Percentiles rank a stretch among this genome's conserved stretches.
Conservation (phyloP, 495 filamentous ascomycete species). For the Massariosphaeria phaeospora region DNA sequence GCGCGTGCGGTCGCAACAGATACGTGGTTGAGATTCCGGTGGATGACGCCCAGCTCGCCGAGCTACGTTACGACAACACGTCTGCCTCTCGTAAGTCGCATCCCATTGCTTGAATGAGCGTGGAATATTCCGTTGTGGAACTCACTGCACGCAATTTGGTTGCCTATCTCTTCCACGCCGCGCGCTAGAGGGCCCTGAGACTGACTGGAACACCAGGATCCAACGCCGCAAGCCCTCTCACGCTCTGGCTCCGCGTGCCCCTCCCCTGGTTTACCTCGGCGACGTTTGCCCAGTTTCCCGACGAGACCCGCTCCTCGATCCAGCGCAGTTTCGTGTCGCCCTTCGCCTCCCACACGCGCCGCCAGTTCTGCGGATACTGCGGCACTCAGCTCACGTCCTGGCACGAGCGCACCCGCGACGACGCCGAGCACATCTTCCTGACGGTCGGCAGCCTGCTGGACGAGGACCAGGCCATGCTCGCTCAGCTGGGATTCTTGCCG, state of each 20-base stretch:
- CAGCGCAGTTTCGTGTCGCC: slow-evolving; percentile 63
- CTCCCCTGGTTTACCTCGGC: slow-evolving; percentile 67
- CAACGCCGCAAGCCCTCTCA: slow-evolving; percentile 62
- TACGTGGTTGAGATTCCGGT: slow-evolving; percentile 68
- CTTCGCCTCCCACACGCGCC: slow-evolving; percentile 48
- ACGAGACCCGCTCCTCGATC: slow-evolving; percentile 70
- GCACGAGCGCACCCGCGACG: slow-evolving; percentile 62
- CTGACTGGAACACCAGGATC: slow-evolving; percentile 47
- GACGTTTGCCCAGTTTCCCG: slow-evolving; percentile 66
- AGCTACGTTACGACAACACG: slow-evolving; percentile 66
- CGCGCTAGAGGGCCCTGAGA: background rate
- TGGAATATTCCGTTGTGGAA: too few species aligned
- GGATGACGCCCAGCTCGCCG: slow-evolving; percentile 50
- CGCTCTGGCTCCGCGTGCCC: slow-evolving; percentile 75
- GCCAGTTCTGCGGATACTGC: slow-evolving; percentile 87
- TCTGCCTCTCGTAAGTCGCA: slow-evolving; percentile 57
- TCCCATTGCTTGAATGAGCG: background rate
- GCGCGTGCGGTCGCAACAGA: slow-evolving; percentile 78
- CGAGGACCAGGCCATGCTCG: slow-evolving; percentile 61
- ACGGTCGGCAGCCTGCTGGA: slow-evolving; percentile 65
- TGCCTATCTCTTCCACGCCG: background rate
- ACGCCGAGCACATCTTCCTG: slow-evolving; percentile 69
- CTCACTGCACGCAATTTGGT: too few species aligned
- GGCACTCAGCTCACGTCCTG: slow-evolving; percentile 76
- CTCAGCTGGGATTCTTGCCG: slow-evolving; percentile 53